Evolutionary conservation across 83 land plant genomes (phyloP), one percentile per base, ranked within the genome.

Genomic region (Isoetes engelmannii): DNA sequence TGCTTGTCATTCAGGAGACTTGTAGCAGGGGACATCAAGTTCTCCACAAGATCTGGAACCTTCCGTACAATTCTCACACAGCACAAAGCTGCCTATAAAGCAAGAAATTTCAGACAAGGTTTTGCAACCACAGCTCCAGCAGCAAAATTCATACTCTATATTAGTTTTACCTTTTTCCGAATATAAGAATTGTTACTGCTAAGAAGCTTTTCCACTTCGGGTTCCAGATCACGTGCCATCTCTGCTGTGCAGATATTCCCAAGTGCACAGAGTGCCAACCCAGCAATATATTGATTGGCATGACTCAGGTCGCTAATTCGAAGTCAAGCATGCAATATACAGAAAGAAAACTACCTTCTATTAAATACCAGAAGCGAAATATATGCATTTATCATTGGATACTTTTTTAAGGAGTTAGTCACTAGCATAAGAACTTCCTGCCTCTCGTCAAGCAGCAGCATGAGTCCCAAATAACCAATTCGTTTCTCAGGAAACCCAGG

Each of bases 401-500:
- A 95, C 99, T 95, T 96, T 68, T 95, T 91, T 51, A 95, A 75
- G 54, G 99, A 95, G 74, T 95, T 91, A 47, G 99, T 95, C 48
- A 95, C 99, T 76, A 95, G 75, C 99, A 95, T 91, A 15, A 95
- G 86, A 65, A 95, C 99, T 82, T 95, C 99, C 74, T 95, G 99
- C 80, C 97, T 85, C 83, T 95, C 99, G 80, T 95, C 99, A 57
- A 95, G 89, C 69, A 95, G 91, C 72, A 95, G 76, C 99, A 95
- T 95, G 44, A 95, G 87, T 5, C 94, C 99, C 63, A 95, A 85
- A 80, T 95, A 95, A 48, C 99, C 99, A 57, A 95, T 95, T 37
- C 99, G 80, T 74, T 95, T 95, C 72, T 88, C 99, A 50, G 99
- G 99, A 75, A 91, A 95, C 65, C 94, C 94, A 61, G 97, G 67